Conservation (phyloP, 1,284 basidiomycete genomes). For the Malassezia dermatis region DNA sequence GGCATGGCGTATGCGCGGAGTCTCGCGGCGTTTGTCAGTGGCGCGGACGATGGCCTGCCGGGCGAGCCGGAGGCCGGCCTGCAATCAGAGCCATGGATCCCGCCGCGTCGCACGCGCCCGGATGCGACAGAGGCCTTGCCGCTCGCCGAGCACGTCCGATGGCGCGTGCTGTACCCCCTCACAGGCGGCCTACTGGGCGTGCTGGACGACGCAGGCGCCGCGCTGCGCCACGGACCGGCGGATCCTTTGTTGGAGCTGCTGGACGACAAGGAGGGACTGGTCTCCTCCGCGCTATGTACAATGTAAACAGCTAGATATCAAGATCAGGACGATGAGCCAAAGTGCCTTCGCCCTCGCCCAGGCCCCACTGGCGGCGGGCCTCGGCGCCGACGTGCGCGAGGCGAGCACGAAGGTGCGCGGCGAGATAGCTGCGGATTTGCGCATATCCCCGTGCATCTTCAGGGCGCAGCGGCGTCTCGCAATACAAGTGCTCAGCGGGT, state of each 20-base stretch:
- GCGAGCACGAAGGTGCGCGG: conserved; percentile 13
- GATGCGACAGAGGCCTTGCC: background rate
- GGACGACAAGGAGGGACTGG: conserved; percentile 4
- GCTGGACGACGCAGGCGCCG: background rate
- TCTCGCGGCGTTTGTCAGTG: conserved; percentile 29
- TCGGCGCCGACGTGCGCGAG: conserved; percentile 13
- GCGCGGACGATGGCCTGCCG: conserved; percentile 11
- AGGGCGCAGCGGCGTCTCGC: background rate
- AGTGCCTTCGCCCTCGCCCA: conserved; percentile 3
- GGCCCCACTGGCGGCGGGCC: background rate
- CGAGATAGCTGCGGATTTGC: conserved; percentile 14
- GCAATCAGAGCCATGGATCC: background rate
- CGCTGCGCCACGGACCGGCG: background rate
- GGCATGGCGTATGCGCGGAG: conserved; percentile 29
- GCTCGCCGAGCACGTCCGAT: conserved; percentile 10
- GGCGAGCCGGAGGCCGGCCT: background rate
- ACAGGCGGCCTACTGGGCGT: conserved; percentile 9
- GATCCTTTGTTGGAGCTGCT: conserved; percentile 4
- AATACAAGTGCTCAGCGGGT: conserved; percentile 1
- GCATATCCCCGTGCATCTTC: conserved; percentile 9
- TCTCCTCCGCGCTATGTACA: conserved; percentile 5
- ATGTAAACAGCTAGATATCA: background rate
- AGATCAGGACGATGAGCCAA: conserved; percentile 6
- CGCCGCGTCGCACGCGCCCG: background rate
- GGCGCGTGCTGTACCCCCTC: conserved; percentile 1